Percentiles rank a stretch among this genome's conserved stretches.
Conservation (phyloP, 2,329 filamentous ascomycete genomes). For the Talaromyces amestolkiae region DNA sequence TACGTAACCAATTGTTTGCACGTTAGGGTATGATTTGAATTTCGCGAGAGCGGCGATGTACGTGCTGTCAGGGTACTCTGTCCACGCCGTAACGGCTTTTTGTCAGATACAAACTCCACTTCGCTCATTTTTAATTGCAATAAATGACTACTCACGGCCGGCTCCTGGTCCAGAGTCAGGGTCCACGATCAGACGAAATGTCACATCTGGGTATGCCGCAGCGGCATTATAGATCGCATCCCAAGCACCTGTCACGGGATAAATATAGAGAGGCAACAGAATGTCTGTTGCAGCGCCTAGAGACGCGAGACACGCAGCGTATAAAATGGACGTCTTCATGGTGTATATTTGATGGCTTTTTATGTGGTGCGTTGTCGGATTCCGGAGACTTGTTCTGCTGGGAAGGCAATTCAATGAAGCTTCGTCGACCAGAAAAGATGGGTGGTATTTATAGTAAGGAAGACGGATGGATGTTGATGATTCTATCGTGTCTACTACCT, state of each 20-base stretch:
- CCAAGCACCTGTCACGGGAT: constrained; percentile 23
- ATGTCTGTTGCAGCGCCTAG: constrained; percentile 10
- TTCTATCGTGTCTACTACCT: background rate
- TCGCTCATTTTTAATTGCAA: background rate
- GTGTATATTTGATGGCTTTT: background rate
- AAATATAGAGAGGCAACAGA: constrained; percentile 24
- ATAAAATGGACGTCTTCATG: constrained; percentile 13
- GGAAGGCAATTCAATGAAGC: too few species aligned
- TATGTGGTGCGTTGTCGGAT: background rate
- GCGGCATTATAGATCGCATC: constrained; percentile 21
- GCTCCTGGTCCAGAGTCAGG: constrained; percentile 22
- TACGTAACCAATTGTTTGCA: constrained; percentile 17
- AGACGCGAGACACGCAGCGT: background rate
- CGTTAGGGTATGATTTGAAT: constrained; percentile 17
- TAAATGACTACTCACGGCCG: background rate
- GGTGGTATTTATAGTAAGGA: too few species aligned
- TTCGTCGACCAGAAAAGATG: background rate
- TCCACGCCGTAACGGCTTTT: background rate
- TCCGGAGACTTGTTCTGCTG: too few species aligned
- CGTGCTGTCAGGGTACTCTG: constrained; percentile 13
- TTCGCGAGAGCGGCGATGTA: constrained; percentile 4
- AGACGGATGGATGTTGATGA: too few species aligned
- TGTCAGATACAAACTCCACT: background rate
- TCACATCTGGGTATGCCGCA: constrained; percentile 20
- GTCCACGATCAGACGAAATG: constrained; percentile 27